Percentiles rank a stretch among this genome's conserved stretches.
These are phyloP conservation scores for Coniosporium tulheliwenetii DNA, from an alignment of 2,329 filamentous ascomycete species.

Conservation along the genomic window DNA sequence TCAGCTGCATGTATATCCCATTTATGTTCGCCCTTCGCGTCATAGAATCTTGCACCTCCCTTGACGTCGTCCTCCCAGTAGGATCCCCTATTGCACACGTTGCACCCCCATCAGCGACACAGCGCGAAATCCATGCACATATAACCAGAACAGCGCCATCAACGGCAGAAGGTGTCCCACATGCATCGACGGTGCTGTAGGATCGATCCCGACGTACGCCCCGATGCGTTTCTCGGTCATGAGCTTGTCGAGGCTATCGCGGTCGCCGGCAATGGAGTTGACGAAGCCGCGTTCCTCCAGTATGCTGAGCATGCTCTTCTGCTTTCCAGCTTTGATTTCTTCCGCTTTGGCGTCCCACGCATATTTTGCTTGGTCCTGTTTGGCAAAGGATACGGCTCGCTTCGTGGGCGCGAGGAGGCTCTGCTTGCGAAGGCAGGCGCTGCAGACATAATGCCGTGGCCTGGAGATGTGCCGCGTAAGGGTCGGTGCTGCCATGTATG, in stretches of 20 bases:
- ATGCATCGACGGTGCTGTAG: constrained; percentile 65
- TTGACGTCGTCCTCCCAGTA: constrained; percentile 48
- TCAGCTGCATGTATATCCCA: constrained; percentile 54
- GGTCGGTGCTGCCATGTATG: too few species aligned
- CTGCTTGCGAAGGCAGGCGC: too few species aligned
- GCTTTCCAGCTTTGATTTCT: constrained; percentile 7
- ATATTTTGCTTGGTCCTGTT: constrained; percentile 9
- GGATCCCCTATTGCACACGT: constrained; percentile 71
- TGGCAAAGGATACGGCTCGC: background rate
- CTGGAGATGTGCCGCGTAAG: too few species aligned
- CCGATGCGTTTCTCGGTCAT: constrained; percentile 52
- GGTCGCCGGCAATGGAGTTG: constrained; percentile 56
- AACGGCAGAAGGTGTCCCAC: constrained; percentile 66
- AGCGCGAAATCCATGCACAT: constrained; percentile 55
- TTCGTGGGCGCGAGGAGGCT: too few species aligned
- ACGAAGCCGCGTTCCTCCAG: constrained; percentile 59
- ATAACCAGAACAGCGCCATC: constrained; percentile 77
- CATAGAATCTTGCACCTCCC: constrained; percentile 37
- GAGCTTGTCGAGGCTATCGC: constrained; percentile 43
- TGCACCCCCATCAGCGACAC: constrained; percentile 57
- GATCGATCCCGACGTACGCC: constrained; percentile 69
- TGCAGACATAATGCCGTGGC: too few species aligned
- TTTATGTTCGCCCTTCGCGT: constrained; percentile 45
- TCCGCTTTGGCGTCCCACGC: constrained; percentile 11
- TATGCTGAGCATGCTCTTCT: constrained; percentile 38